Percentiles rank a stretch among this genome's conserved stretches.
phyloP scores from a whole-genome alignment of 73 alveolate genomes.

The Paramecium bursaria region DNA sequence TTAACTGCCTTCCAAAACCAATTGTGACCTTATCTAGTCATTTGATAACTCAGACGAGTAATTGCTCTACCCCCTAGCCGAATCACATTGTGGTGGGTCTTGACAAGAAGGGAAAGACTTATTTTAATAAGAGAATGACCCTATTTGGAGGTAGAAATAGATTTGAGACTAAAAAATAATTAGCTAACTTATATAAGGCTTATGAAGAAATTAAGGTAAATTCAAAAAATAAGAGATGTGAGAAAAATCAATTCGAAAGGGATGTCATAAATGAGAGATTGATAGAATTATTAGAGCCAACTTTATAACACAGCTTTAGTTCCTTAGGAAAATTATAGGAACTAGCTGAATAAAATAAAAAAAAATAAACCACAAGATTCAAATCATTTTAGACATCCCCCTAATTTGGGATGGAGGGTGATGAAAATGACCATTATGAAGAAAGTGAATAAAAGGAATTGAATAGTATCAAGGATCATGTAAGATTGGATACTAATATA shows the following conservation, averaged over 20 bases:
- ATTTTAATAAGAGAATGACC: neutral
- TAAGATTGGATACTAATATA: too few relatives aligned
- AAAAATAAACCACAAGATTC: too few relatives aligned
- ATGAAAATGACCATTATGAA: too few relatives aligned
- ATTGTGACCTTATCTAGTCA: neutral
- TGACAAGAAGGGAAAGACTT: neutral
- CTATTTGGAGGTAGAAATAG: slow-evolving; percentile 11
- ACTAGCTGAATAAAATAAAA: too few relatives aligned
- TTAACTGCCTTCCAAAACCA: slow-evolving; percentile 66
- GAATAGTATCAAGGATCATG: too few relatives aligned
- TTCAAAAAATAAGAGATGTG: neutral
- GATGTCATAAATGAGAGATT: slow-evolving; percentile 27
- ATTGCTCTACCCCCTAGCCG: too few relatives aligned
- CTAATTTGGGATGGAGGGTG: too few relatives aligned
- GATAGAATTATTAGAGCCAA: slow-evolving; percentile 39
- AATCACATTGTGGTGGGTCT: neutral
- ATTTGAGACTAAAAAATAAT: neutral
- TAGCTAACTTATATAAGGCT: slow-evolving; percentile 13
- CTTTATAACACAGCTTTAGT: slow-evolving; percentile 2
- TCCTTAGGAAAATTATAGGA: slow-evolving; percentile 16
- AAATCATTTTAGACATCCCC: too few relatives aligned
- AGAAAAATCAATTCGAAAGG: neutral
- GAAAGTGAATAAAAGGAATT: too few relatives aligned
- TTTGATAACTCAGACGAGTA: too few relatives aligned
- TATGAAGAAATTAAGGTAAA: slow-evolving; percentile 28